A percentile compares a stretch with the other conserved stretches of the same genome.
Evolutionary conservation across 202 grass and related monocot species (phyloP).

Genomic region (Schoenoplectus triqueter): DNA sequence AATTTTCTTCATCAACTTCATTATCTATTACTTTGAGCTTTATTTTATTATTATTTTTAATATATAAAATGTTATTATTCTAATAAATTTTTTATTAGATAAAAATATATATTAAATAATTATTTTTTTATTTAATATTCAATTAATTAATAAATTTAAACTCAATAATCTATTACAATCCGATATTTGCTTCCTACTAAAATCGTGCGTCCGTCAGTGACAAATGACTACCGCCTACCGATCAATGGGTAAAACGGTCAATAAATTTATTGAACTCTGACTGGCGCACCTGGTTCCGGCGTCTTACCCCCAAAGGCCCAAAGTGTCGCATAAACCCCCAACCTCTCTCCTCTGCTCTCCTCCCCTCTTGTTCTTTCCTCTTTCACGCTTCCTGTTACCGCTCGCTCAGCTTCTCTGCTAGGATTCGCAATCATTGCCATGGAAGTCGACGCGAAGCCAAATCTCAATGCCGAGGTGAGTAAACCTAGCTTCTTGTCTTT

Average conservation of each 20-base stretch:
- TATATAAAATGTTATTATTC: no score
- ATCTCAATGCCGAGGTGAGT: constrained; percentile 24
- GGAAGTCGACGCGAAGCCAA: background rate
- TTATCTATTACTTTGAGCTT: no score
- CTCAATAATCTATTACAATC: no score
- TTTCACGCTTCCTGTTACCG: background rate
- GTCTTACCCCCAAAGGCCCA: constrained; percentile 8
- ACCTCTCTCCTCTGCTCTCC: background rate
- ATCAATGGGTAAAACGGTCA: background rate
- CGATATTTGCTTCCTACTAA: no score
- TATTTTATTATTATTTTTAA: no score
- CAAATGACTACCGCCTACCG: no score
- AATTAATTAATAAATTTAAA: no score
- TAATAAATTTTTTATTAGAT: no score
- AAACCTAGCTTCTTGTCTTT: background rate
- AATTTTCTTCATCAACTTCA: no score
- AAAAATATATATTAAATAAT: no score
- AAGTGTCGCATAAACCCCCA: background rate
- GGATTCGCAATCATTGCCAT: background rate
- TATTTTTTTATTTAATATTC: no score
- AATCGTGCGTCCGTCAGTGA: no score
- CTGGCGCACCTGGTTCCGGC: background rate
- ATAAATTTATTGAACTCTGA: background rate
- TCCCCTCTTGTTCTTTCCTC: background rate
- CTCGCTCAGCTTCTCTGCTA: background rate